Evolutionary conservation across 495 filamentous ascomycete genomes (phyloP).

Genomic region (Neurospora africana): DNA sequence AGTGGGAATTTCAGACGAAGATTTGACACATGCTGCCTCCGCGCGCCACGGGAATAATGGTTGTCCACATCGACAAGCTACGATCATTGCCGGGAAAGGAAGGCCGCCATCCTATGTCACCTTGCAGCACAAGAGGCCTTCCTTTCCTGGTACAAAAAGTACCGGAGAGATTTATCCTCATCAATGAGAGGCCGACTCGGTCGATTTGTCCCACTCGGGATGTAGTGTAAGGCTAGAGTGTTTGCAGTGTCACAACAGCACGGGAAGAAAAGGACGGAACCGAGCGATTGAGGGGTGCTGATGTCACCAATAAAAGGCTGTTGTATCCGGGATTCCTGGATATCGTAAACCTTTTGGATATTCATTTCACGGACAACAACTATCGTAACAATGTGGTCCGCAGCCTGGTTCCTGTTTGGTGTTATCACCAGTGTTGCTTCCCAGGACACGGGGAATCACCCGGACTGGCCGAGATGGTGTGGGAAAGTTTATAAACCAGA

Average conservation of each 20-base stretch:
- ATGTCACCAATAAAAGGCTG: not conserved
- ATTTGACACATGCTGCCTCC: not conserved
- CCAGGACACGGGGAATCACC: constrained; percentile 30
- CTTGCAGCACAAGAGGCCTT: not conserved
- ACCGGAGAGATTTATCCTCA: not conserved
- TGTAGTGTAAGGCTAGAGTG: not conserved
- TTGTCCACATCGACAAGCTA: not conserved
- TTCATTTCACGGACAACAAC: not conserved
- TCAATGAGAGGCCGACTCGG: not conserved
- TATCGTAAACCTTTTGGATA: not conserved
- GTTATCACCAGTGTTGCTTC: not conserved
- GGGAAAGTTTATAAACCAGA: constrained; percentile 47
- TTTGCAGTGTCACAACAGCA: not conserved
- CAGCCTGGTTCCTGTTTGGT: not conserved
- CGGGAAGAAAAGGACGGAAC: not conserved
- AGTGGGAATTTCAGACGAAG: not conserved
- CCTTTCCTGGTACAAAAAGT: not conserved
- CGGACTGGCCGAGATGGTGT: constrained; percentile 45
- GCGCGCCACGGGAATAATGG: not conserved
- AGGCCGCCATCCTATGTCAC: not conserved
- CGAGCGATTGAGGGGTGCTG: not conserved
- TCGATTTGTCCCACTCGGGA: not conserved
- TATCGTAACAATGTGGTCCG: not conserved
- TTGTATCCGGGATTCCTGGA: not conserved
- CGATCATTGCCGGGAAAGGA: not conserved